Conservation (phyloP, 768 basidiomycete genomes). For the Kwoniella dendrophila region DNA sequence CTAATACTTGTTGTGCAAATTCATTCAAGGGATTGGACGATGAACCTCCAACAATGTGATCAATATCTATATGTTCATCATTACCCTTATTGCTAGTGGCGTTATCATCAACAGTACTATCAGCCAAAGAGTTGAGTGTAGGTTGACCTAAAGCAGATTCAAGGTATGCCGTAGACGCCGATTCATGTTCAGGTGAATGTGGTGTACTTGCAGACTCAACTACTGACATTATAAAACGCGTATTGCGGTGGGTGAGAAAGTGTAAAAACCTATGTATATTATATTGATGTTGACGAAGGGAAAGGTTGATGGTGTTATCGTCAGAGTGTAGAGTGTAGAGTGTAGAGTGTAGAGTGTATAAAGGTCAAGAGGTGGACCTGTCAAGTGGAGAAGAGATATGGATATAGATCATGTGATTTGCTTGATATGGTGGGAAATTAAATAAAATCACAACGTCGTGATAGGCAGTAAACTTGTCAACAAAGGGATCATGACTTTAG, state of each 20-base stretch:
- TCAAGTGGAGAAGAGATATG: slow-evolving; percentile 21
- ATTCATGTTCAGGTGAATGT: not conserved
- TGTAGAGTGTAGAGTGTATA: too few relatives aligned
- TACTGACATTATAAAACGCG: slow-evolving; percentile 11
- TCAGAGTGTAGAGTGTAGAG: too few relatives aligned
- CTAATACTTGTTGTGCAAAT: slow-evolving; percentile 40
- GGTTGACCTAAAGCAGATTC: too few relatives aligned
- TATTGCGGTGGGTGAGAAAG: not conserved
- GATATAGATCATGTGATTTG: slow-evolving; percentile 21
- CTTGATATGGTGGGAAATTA: too few relatives aligned
- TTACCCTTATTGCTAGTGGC: not conserved
- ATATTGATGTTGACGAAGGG: not conserved
- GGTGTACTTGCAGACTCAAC: not conserved
- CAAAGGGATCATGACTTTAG: too few relatives aligned
- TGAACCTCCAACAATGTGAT: too few relatives aligned
- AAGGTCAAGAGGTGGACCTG: slow-evolving; percentile 14
- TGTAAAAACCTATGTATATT: not conserved
- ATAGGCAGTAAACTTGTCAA: not conserved
- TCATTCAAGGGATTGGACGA: slow-evolving; percentile 31
- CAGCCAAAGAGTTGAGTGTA: slow-evolving; percentile 20
- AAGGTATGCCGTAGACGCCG: slow-evolving; percentile 21
- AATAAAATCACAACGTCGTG: not conserved
- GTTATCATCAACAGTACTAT: slow-evolving; percentile 5
- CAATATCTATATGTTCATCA: not conserved
- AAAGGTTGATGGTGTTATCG: not conserved